These are phyloP conservation scores for Pseudopyricularia javanii DNA, from an alignment of 2,329 filamentous ascomycete genomes.

Conservation along the genomic window DNA sequence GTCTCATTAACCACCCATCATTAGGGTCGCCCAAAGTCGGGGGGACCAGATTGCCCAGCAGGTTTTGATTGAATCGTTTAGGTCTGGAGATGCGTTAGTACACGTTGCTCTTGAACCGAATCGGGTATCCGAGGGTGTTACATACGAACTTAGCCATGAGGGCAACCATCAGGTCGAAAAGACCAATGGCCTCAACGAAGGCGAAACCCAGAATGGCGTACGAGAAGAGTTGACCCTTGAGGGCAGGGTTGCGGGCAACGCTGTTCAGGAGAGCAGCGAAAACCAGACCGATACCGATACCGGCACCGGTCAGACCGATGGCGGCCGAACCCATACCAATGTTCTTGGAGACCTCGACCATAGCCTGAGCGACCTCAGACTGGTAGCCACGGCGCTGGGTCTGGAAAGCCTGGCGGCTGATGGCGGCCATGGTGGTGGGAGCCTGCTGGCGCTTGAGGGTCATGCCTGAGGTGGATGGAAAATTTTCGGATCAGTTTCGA, in stretches of 20 bases:
- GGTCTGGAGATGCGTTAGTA: slow-evolving; percentile 8
- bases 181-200: slow-evolving; percentile 50
- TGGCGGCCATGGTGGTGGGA: slow-evolving; percentile 51
- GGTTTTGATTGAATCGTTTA: slow-evolving; percentile 11
- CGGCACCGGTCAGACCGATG: slow-evolving; percentile 84
- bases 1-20: slow-evolving; percentile 4
- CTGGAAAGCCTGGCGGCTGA: slow-evolving; percentile 42
- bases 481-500: slow-evolving; percentile 7
- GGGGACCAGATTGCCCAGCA: slow-evolving; percentile 1
- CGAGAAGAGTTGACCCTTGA: slow-evolving; percentile 81
- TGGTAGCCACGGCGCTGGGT: slow-evolving; percentile 63
- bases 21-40: slow-evolving; percentile 1
- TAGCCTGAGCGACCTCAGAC: slow-evolving; percentile 77
- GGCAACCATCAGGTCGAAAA: slow-evolving; percentile 64
- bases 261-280: slow-evolving; percentile 82
- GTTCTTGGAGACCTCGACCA: slow-evolving; percentile 87
- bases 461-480: slow-evolving; percentile 4
- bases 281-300: slow-evolving; percentile 92
- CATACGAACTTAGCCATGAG: slow-evolving; percentile 85
- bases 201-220: slow-evolving; percentile 54
- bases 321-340: slow-evolving; percentile 79
- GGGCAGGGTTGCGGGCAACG: slow-evolving; percentile 88
- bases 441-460: slow-evolving; percentile 59
- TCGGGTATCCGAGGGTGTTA: slow-evolving; percentile 60
- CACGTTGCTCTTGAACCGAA: slow-evolving; percentile 60